Conservation (phyloP, 345 rosid genomes). For the Erodium maritimum region DNA sequence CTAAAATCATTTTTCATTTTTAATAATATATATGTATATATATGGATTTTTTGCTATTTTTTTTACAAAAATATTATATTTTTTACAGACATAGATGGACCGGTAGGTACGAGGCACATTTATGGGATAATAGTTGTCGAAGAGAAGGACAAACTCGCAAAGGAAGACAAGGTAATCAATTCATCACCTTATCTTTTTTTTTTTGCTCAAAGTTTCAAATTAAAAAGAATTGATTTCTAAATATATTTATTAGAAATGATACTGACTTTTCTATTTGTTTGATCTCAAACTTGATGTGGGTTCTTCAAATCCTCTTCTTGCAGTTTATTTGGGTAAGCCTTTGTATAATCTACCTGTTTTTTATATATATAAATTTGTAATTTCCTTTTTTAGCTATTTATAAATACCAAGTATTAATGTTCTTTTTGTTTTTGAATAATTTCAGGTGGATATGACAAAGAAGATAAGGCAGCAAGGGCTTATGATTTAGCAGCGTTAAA, state of each 20-base stretch:
- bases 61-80: neutral
- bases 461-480: slow-evolving; percentile 93
- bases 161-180: slow-evolving; percentile 40
- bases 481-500: slow-evolving; percentile 89
- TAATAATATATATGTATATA: too few species aligned
- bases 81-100: slow-evolving; percentile 69
- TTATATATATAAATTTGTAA: slow-evolving; percentile 2
- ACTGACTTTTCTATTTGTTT: neutral
- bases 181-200: neutral
- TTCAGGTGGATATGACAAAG: slow-evolving; percentile 90
- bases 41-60: too few species aligned
- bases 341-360: neutral
- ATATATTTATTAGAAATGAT: neutral
- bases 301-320: slow-evolving; percentile 11
- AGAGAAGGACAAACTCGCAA: slow-evolving; percentile 86
- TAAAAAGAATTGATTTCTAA: too few species aligned
- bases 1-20: too few species aligned
- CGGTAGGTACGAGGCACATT: slow-evolving; percentile 76
- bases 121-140: slow-evolving; percentile 80
- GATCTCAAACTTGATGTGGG: slow-evolving; percentile 11
- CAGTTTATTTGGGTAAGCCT: slow-evolving; percentile 82
- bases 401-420: too few species aligned
- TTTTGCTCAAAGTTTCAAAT: too few species aligned
- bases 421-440: neutral
- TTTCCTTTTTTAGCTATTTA: too few species aligned